Evolutionary conservation across 2,329 filamentous ascomycete species (phyloP).

Genomic region (Cercospora citrullina): DNA sequence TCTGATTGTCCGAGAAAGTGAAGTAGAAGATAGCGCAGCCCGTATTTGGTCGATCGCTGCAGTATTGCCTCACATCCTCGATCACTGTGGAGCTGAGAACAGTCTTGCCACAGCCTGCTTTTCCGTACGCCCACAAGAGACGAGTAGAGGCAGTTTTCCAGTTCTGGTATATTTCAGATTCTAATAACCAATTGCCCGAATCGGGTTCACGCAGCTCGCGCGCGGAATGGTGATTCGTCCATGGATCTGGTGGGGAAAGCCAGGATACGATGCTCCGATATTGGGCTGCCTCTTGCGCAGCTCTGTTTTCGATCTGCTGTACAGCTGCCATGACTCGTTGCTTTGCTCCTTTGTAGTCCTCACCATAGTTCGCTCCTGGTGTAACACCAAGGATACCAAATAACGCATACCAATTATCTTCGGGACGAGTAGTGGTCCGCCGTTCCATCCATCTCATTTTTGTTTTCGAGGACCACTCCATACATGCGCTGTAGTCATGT

Average conservation of each 20-base stretch:
- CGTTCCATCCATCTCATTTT: slow-evolving; percentile 26
- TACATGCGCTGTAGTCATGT: slow-evolving; percentile 13
- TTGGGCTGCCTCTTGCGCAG: neutral
- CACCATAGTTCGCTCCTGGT: slow-evolving; percentile 23
- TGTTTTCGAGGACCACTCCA: neutral
- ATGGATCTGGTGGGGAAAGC: slow-evolving; percentile 21
- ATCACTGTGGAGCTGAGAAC: slow-evolving; percentile 29
- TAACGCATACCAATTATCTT: slow-evolving; percentile 26
- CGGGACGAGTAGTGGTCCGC: slow-evolving; percentile 16
- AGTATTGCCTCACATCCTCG: slow-evolving; percentile 20
- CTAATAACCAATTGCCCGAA: slow-evolving; percentile 19
- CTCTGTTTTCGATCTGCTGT: neutral
- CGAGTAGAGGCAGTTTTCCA: slow-evolving; percentile 13
- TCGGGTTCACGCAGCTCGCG: slow-evolving; percentile 13
- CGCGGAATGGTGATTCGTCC: slow-evolving; percentile 19
- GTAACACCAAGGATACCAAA: slow-evolving; percentile 24
- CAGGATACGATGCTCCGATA: slow-evolving; percentile 2
- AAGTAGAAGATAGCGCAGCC: slow-evolving; percentile 26
- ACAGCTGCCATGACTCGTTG: slow-evolving; percentile 16
- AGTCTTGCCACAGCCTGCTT: slow-evolving; percentile 30
- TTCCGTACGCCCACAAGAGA: slow-evolving; percentile 25
- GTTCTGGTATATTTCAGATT: neutral
- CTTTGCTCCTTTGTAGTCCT: slow-evolving; percentile 19
- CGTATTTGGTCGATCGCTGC: neutral
- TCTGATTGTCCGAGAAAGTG: slow-evolving; percentile 25